Base-by-base conservation (phyloP, 2,329 filamentous ascomycete species). In the Pseudocercospora vitis region DNA sequence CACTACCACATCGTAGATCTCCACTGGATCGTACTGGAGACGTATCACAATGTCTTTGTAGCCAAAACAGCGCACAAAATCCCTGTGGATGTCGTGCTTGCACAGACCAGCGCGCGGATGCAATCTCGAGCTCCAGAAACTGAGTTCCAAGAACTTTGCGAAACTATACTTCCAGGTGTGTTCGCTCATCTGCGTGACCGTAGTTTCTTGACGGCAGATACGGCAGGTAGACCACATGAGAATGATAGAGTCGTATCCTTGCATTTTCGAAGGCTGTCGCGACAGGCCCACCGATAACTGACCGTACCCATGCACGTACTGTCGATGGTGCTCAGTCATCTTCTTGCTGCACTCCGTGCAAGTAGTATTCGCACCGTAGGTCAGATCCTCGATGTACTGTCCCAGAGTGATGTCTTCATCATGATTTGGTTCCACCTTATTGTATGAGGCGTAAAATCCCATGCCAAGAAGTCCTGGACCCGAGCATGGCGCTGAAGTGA, bases 161-260 rank as follows among this genome's bases (percentile, higher is more conserved):
- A 99, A 95, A 0, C 94, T 99, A 70, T 99, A 99, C 70, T 95
- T 96, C 88, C 91, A 99, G 0, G 91, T 95, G 64, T 85, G 91
- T 52, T 91, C 85, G 0, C 92, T 96, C 90, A 99, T 96, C 26
- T 87, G 85, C 61, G 89, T 88, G 44, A 91, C 85, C 32, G 90
- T 88, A 0, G 92, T 95, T 68, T 97, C 91, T 61, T 89, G 89
- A 48, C 89, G 86, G 71, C 95, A 99, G 24, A 89, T 80, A 65
- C 95, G 94, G 76, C 94, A 99, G 63, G 87, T 90, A 61, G 90
- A 97, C 95, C 95, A 99, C 90, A 99, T 96, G 53, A 91, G 82
- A 52, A 99, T 95, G 2, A 86, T 88, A 59, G 89, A 83, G 69
- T 82, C 80, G 71, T 85, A 73, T 1, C 83, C 80, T 56, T 82